These are phyloP conservation scores for Lachancea sp. DNA, from an alignment of 805 yeast species.

Conservation along the genomic window DNA sequence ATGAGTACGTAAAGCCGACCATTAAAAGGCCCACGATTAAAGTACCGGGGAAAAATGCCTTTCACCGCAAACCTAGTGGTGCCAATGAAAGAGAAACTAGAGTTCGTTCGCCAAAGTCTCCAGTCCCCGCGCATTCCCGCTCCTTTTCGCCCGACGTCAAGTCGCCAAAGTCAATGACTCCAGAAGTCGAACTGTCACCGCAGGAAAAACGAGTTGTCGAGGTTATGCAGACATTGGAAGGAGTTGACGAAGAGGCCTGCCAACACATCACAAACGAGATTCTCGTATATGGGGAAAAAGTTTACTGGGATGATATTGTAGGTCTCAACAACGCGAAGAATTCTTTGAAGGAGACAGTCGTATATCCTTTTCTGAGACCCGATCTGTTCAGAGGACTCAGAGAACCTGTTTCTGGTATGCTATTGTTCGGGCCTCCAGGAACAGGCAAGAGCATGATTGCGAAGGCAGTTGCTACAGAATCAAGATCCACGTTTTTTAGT, in stretches of 20 bases:
- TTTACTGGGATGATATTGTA: conserved; percentile 92
- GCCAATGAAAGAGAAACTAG: neutral
- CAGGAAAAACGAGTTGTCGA: conserved; percentile 7
- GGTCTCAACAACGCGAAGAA: conserved; percentile 86
- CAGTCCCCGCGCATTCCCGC: neutral
- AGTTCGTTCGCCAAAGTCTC: conserved; percentile 5
- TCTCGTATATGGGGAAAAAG: conserved; percentile 83
- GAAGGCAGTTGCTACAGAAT: conserved; percentile 92
- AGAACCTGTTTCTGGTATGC: conserved; percentile 95
- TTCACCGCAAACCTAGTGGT: neutral
- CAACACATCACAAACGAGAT: conserved; percentile 82
- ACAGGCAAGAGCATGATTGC: conserved; percentile 98
- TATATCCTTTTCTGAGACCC: conserved; percentile 90
- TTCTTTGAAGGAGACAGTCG: conserved; percentile 89
- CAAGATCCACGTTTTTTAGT: conserved; percentile 85
- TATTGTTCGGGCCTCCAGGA: conserved; percentile 97
- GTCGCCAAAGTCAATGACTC: conserved; percentile 1
- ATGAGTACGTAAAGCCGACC: conserved; percentile 18
- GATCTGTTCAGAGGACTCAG: conserved; percentile 85
- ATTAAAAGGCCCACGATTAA: conserved; percentile 19
- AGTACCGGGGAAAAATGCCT: conserved; percentile 10
- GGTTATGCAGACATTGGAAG: conserved; percentile 37
- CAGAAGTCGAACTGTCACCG: conserved; percentile 5
- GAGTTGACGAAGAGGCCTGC: conserved; percentile 76
- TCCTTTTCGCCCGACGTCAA: conserved; percentile 4